Percentiles rank a stretch among this genome's conserved stretches.
Conservation (phyloP, 1,139 yeast genomes). For the Saccharomyces hybrid region DNA sequence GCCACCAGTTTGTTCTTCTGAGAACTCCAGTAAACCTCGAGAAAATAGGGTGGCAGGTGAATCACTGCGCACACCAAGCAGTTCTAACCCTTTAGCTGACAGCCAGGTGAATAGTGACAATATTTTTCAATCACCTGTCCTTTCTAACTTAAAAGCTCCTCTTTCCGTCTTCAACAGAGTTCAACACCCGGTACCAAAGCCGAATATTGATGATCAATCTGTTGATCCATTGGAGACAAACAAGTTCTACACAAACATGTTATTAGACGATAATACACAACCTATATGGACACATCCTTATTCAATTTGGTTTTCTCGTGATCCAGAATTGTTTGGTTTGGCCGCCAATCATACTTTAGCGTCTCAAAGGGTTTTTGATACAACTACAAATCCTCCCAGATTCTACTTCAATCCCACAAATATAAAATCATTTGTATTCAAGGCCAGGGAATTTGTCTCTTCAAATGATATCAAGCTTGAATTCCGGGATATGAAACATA, state of each 20-base stretch:
- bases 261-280: constrained; percentile 55
- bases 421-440: constrained; percentile 32
- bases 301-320: constrained; percentile 55
- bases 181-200: constrained; percentile 41
- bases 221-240: constrained; percentile 62
- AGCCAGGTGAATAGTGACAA: not conserved
- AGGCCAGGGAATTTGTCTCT: constrained; percentile 30
- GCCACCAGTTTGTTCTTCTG: not conserved
- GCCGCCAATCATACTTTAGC: constrained; percentile 62
- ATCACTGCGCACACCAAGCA: not conserved
- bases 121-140: not conserved
- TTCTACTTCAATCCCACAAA: constrained; percentile 32
- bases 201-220: constrained; percentile 36
- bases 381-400: constrained; percentile 1
- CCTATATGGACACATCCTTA: constrained; percentile 81
- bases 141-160: not conserved
- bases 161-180: not conserved
- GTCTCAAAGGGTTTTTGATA: constrained; percentile 51
- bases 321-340: constrained; percentile 42
- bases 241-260: constrained; percentile 74
- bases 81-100: not conserved
- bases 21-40: not conserved
- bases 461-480: constrained; percentile 21
- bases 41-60: not conserved
- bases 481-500: constrained; percentile 28